phyloP scores from a whole-genome alignment of 768 basidiomycete genomes.

The Amanita molliuscula region DNA sequence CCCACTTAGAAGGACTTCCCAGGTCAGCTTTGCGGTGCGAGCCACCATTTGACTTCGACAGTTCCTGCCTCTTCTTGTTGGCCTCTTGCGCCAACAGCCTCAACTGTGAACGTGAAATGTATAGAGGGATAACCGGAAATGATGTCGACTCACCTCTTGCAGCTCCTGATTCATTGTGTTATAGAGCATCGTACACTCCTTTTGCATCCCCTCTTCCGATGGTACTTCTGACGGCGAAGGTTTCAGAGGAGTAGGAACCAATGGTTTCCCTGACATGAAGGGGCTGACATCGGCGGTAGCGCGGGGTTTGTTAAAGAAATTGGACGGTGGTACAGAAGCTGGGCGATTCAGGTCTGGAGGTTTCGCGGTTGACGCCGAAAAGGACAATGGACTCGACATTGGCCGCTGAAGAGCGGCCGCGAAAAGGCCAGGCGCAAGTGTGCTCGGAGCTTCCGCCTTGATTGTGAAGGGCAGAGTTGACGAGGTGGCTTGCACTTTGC shows the following conservation, averaged over 20 bases:
- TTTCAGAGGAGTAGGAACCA: slow-evolving; percentile 8
- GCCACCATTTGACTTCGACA: slow-evolving; percentile 28
- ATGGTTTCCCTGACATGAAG: slow-evolving; percentile 5
- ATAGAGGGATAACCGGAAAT: not conserved
- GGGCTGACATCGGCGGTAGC: not conserved
- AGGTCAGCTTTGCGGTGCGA: slow-evolving; percentile 35
- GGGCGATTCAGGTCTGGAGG: slow-evolving; percentile 1
- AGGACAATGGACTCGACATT: not conserved
- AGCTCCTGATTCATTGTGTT: slow-evolving; percentile 40
- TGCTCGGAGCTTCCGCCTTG: not conserved
- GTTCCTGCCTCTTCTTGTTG: slow-evolving; percentile 21
- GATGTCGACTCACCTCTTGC: slow-evolving; percentile 36
- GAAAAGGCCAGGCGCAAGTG: not conserved
- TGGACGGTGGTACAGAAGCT: slow-evolving; percentile 8
- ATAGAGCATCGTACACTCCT: slow-evolving; percentile 47
- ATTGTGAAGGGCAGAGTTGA: not conserved
- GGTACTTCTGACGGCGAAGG: slow-evolving; percentile 10
- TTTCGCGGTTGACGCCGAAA: not conserved
- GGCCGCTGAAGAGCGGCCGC: not conserved
- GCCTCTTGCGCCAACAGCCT: slow-evolving; percentile 26
- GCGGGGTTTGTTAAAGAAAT: slow-evolving; percentile 1
- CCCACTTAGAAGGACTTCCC: slow-evolving; percentile 39
- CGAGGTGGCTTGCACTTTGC: not conserved
- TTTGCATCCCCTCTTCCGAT: slow-evolving; percentile 57
- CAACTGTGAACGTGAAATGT: slow-evolving; percentile 25